Evolutionary conservation across 1,284 basidiomycete genomes (phyloP).

Genomic region (Ceratorhiza oryzae-sativae): DNA sequence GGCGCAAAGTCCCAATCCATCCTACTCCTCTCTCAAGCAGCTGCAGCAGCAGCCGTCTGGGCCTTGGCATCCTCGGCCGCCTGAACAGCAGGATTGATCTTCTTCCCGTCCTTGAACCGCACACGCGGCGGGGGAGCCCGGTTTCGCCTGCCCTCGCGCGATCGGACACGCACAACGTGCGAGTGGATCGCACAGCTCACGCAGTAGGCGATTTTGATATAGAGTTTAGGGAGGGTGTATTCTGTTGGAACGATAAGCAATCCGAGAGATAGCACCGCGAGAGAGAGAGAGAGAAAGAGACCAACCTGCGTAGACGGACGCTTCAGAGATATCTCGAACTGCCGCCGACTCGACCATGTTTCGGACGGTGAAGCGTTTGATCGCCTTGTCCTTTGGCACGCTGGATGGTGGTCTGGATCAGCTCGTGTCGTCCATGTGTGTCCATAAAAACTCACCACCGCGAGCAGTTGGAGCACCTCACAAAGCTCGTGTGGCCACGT

Average conservation of each 20-base stretch:
- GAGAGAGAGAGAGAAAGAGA: conserved; percentile 41
- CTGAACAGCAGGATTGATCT: conserved; percentile 84
- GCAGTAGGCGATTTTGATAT: conserved; percentile 99
- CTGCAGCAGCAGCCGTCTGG: conserved; percentile 6
- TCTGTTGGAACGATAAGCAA: too few relatives aligned
- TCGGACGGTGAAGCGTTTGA: conserved; percentile 99
- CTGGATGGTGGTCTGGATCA: conserved; percentile 43
- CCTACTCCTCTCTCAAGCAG: too few relatives aligned
- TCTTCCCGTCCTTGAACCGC: conserved; percentile 98
- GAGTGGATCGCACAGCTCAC: conserved; percentile 99
- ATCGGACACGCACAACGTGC: conserved; percentile 96
- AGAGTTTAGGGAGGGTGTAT: conserved; percentile 97
- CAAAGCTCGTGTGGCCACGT: conserved; percentile 92
- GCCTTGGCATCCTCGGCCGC: conserved; percentile 58
- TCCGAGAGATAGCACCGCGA: too few relatives aligned
- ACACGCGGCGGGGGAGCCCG: conserved; percentile 94
- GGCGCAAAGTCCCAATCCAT: too few relatives aligned
- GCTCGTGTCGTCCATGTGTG: too few relatives aligned
- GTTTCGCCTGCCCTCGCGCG: conserved; percentile 92
- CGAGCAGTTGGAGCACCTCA: conserved; percentile 99
- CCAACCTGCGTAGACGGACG: conserved; percentile 91
- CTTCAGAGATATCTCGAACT: conserved; percentile 96
- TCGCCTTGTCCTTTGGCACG: conserved; percentile 98
- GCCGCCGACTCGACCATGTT: conserved; percentile 99
- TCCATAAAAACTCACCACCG: conserved; percentile 66